Evolutionary conservation across 345 rosid genomes (phyloP).

Genomic region (Eucalyptus curtisii): DNA sequence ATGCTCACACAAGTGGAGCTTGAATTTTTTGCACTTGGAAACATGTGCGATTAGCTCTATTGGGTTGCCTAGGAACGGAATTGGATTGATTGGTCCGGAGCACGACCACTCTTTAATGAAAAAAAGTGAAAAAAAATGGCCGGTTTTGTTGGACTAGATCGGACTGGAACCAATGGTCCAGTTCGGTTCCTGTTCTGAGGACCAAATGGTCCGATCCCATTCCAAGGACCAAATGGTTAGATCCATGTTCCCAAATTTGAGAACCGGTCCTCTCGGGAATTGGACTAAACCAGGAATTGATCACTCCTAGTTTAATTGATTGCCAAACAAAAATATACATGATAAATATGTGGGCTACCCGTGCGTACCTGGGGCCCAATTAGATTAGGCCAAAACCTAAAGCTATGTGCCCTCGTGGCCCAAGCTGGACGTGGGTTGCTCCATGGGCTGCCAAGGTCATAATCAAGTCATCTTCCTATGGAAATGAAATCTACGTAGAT

Average conservation of each 20-base stretch:
- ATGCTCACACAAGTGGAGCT: too few species aligned
- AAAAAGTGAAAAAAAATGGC: too few species aligned
- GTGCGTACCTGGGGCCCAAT: accelerated
- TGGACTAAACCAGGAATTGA: accelerated
- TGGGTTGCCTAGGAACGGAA: accelerated
- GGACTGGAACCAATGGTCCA: accelerated
- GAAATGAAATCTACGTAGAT: background rate
- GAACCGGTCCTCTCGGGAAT: accelerated
- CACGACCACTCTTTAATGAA: too few species aligned
- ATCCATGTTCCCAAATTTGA: too few species aligned
- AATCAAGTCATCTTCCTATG: background rate
- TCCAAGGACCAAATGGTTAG: too few species aligned
- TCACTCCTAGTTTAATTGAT: too few species aligned
- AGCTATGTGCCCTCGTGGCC: background rate
- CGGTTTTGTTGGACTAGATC: accelerated
- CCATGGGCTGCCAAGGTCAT: background rate
- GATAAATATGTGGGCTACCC: background rate
- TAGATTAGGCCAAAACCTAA: background rate
- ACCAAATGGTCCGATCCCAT: accelerated
- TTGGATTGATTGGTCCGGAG: accelerated
- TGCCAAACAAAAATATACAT: too few species aligned
- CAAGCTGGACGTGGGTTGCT: background rate
- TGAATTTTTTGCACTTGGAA: too few species aligned
- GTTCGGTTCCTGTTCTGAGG: accelerated
- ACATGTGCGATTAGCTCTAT: too few species aligned